Conservation (phyloP, 2,329 filamentous ascomycete species). For the Aspergillus brasiliensis region DNA sequence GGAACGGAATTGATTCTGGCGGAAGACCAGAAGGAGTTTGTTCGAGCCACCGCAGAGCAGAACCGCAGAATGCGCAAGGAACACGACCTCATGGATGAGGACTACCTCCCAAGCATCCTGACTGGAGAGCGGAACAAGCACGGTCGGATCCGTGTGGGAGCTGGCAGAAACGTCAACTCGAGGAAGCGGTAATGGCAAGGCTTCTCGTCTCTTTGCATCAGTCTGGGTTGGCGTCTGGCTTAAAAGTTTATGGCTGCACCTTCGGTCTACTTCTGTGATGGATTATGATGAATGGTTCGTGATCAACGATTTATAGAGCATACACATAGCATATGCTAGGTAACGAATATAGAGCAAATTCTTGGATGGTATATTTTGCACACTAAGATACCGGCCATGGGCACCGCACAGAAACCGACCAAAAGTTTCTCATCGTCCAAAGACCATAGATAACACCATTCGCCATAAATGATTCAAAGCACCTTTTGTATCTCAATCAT, state of each 20-base stretch:
- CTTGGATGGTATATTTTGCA: constrained; percentile 4
- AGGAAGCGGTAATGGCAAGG: constrained; percentile 53
- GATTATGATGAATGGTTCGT: constrained; percentile 17
- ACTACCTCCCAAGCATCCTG: constrained; percentile 83
- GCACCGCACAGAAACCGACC: constrained; percentile 17
- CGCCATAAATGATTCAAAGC: constrained; percentile 36
- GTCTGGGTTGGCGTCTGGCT: constrained; percentile 25
- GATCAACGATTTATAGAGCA: constrained; percentile 16
- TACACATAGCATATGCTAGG: constrained; percentile 13
- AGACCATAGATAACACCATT: constrained; percentile 42
- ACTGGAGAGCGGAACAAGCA: constrained; percentile 71
- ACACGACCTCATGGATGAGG: constrained; percentile 90
- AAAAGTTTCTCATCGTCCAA: constrained; percentile 28
- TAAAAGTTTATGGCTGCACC: constrained; percentile 21
- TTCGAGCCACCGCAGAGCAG: constrained; percentile 63
- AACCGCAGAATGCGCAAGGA: constrained; percentile 62
- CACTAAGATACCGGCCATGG: constrained; percentile 2
- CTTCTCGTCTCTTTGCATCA: constrained; percentile 16
- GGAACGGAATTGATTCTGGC: constrained; percentile 79
- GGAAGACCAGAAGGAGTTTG: constrained; percentile 95
- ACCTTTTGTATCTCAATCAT: constrained; percentile 30
- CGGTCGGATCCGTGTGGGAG: constrained; percentile 77
- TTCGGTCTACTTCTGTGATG: constrained; percentile 3
- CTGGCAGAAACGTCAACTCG: constrained; percentile 83
- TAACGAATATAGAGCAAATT: constrained; percentile 16